Conservation (phyloP, 2,329 filamentous ascomycete species). For the Nemania bipapillata region DNA sequence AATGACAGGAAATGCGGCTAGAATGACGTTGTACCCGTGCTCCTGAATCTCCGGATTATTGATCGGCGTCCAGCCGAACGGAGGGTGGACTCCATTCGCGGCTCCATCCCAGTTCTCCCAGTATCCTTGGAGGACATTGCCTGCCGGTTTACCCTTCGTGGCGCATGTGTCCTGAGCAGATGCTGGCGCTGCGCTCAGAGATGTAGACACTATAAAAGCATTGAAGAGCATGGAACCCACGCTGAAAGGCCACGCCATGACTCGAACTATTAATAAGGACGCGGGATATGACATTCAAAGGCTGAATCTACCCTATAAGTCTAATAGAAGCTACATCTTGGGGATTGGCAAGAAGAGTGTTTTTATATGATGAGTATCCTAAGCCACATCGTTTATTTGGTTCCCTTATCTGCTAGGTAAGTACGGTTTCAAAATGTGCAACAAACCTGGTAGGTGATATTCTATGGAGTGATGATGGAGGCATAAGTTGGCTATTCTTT, state of each 20-base stretch:
- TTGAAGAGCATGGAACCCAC: conserved; percentile 18
- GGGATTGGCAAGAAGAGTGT: background rate
- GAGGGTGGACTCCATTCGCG: conserved; percentile 51
- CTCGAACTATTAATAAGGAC: background rate
- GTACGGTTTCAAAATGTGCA: background rate
- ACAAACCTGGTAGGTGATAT: conserved; percentile 27
- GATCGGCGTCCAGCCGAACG: conserved; percentile 52
- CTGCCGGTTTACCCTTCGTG: conserved; percentile 50
- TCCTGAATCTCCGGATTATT: conserved; percentile 45
- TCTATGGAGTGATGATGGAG: conserved; percentile 3
- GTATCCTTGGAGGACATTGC: conserved; percentile 53
- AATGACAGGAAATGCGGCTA: conserved; percentile 53
- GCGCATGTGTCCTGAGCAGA: conserved; percentile 44
- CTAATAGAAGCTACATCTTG: background rate
- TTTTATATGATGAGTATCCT: conserved; percentile 17
- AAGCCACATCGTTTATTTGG: background rate
- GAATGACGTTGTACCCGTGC: conserved; percentile 53
- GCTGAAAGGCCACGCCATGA: conserved; percentile 29
- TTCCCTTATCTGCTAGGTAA: background rate
- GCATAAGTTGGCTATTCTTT: conserved; percentile 6
- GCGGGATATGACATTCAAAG: background rate
- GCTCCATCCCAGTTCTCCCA: conserved; percentile 55
- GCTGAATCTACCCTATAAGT: background rate
- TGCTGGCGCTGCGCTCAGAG: conserved; percentile 19
- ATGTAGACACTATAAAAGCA: conserved; percentile 15